Evolutionary conservation across 208 protist genomes (phyloP).

Genomic region (Wallacemonas sp.): DNA sequence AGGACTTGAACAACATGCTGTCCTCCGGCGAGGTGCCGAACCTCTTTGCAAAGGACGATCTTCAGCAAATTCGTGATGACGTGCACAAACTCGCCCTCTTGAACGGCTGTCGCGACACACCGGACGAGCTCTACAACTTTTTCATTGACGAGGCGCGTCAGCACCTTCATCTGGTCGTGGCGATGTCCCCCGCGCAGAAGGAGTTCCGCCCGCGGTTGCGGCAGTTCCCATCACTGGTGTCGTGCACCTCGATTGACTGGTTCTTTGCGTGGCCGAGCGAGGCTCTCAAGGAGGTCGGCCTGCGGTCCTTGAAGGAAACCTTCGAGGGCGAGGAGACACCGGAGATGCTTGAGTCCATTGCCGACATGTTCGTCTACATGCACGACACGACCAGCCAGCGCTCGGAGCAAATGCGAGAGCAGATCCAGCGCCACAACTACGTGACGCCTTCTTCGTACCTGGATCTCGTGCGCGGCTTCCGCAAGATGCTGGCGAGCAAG

Average conservation of each 20-base stretch:
- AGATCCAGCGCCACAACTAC: constrained; percentile 96
- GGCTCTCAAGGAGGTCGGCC: constrained; percentile 94
- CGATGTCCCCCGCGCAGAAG: constrained; percentile 97
- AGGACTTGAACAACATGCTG: constrained; percentile 98
- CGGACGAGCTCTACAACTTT: constrained; percentile 94
- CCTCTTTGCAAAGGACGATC: constrained; percentile 96
- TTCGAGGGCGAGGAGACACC: constrained; percentile 88
- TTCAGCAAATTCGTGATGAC: constrained; percentile 92
- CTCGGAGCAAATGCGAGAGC: constrained; percentile 91
- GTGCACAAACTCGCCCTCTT: constrained; percentile 89
- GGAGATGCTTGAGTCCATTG: constrained; percentile 73
- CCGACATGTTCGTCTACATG: constrained; percentile 93
- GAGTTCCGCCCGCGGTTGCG: constrained; percentile 95
- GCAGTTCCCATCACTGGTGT: constrained; percentile 98
- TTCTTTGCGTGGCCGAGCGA: constrained; percentile 98
- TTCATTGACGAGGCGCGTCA: constrained; percentile 95
- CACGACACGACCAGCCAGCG: constrained; percentile 90
- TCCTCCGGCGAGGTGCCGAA: constrained; percentile 98
- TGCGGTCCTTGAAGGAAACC: constrained; percentile 82
- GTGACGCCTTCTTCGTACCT: constrained; percentile 98
- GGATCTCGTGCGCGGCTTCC: constrained; percentile 96
- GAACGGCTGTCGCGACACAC: constrained; percentile 86
- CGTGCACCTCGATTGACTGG: constrained; percentile 98
- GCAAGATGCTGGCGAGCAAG: constrained; percentile 92
- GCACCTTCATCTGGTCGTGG: constrained; percentile 96